A percentile compares a stretch with the other conserved stretches of the same genome.
phyloP scores from a whole-genome alignment of 2,329 filamentous ascomycete genomes.

The Eutypa lata region DNA sequence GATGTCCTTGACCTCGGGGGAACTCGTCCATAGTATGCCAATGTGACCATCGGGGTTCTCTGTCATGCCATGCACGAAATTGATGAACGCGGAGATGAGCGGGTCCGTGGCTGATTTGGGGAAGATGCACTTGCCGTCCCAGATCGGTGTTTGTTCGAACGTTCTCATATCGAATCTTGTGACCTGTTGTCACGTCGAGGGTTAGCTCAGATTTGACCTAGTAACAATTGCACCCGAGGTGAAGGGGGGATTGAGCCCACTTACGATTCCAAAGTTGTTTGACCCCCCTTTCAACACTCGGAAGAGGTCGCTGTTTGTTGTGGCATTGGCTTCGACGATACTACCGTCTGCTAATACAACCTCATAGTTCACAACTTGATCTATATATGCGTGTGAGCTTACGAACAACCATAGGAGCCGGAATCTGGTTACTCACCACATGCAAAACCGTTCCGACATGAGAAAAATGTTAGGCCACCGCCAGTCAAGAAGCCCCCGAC shows the following conservation, averaged over 20 bases:
- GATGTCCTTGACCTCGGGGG: background rate
- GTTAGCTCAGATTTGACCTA: background rate
- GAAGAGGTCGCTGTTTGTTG: slow-evolving; percentile 31
- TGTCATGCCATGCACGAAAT: background rate
- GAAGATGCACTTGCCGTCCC: background rate
- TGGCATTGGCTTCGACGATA: slow-evolving; percentile 34
- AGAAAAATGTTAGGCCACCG: background rate
- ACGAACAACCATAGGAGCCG: background rate
- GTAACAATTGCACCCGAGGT: background rate
- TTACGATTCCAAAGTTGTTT: slow-evolving; percentile 35
- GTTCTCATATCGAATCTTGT: background rate
- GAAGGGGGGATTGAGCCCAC: slow-evolving; percentile 21
- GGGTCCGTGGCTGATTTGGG: background rate
- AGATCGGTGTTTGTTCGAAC: background rate
- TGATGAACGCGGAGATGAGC: background rate
- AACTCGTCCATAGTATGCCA: background rate
- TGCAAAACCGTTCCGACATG: background rate
- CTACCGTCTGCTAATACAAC: slow-evolving; percentile 39
- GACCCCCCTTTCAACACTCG: slow-evolving; percentile 34
- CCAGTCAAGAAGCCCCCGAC: background rate
- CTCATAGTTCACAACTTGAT: slow-evolving; percentile 30
- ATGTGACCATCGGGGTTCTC: background rate
- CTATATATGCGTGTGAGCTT: background rate
- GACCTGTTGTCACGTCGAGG: background rate
- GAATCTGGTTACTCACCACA: background rate